phyloP scores from a whole-genome alignment of 2,329 filamentous ascomycete genomes.

The Sclerotinia nivalis region DNA sequence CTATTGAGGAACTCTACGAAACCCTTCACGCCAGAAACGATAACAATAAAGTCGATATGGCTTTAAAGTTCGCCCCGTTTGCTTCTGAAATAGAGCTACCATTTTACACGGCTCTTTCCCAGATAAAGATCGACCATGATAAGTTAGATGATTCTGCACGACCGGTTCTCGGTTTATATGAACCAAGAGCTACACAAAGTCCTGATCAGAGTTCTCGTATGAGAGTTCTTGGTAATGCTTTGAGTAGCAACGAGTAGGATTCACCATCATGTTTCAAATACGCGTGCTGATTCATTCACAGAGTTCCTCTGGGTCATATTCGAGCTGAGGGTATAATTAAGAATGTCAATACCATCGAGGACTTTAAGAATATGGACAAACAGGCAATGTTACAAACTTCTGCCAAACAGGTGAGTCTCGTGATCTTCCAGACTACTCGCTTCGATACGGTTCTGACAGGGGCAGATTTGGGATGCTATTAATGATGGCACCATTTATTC shows the following conservation, averaged over 20 bases:
- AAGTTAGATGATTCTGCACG: slow-evolving; percentile 93
- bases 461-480: slow-evolving; percentile 93
- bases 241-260: slow-evolving; percentile 78
- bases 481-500: slow-evolving; percentile 96
- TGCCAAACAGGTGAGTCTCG: slow-evolving; percentile 66
- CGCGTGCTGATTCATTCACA: slow-evolving; percentile 41
- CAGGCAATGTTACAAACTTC: slow-evolving; percentile 73
- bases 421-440: not conserved
- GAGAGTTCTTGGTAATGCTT: slow-evolving; percentile 84
- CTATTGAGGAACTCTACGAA: slow-evolving; percentile 1
- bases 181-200: slow-evolving; percentile 70
- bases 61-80: slow-evolving; percentile 81
- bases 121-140: slow-evolving; percentile 93
- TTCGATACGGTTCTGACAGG: slow-evolving; percentile 16
- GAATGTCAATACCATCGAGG: slow-evolving; percentile 94
- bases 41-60: slow-evolving; percentile 30
- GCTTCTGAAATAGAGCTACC: slow-evolving; percentile 91
- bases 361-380: slow-evolving; percentile 85
- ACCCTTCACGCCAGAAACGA: slow-evolving; percentile 1
- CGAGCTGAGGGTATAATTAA: slow-evolving; percentile 92
- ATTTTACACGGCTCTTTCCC: slow-evolving; percentile 91
- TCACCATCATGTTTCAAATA: slow-evolving; percentile 2
- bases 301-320: slow-evolving; percentile 68
- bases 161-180: slow-evolving; percentile 83
- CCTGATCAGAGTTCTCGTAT: slow-evolving; percentile 80